A percentile compares a stretch with the other conserved stretches of the same genome.
phyloP scores from a whole-genome alignment of 257 asterid species.

The Cinchona pubescens region DNA sequence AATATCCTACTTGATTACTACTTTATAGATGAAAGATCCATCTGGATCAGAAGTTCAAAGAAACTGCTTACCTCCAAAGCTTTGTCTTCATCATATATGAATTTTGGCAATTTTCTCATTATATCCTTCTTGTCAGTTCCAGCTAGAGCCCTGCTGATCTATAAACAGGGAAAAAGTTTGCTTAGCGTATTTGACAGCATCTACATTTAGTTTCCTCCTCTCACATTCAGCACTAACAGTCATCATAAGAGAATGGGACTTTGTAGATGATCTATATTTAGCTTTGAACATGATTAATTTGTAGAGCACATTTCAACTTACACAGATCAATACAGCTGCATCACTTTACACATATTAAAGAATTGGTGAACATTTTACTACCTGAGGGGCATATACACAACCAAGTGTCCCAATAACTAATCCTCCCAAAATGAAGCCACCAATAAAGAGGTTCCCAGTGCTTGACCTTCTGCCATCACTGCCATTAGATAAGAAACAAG shows the following conservation, averaged over 20 bases:
- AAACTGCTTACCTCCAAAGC: conserved; percentile 65
- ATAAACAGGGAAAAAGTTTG: conserved; percentile 17
- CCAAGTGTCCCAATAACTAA: conserved; percentile 70
- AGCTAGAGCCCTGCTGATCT: conserved; percentile 70
- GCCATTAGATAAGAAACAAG: conserved; percentile 30
- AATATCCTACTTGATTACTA: neutral
- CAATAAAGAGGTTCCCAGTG: conserved; percentile 46
- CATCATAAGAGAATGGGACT: neutral
- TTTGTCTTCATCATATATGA: conserved; percentile 78
- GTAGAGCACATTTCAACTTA: neutral
- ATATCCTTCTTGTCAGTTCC: conserved; percentile 74
- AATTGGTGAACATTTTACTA: conserved; percentile 21
- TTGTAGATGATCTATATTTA: neutral
- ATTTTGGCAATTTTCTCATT: conserved; percentile 83
- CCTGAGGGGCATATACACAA: conserved; percentile 86
- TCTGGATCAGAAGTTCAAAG: neutral
- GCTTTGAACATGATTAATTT: neutral
- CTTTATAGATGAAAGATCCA: neutral
- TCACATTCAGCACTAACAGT: conserved; percentile 6
- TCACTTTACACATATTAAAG: neutral
- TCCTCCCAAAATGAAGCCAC: conserved; percentile 88
- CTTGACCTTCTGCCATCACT: conserved; percentile 56
- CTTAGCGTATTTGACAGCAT: neutral
- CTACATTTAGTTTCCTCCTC: conserved; percentile 12
- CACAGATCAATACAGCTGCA: neutral